Evolutionary conservation across 441 rosid genomes (phyloP).

Genomic region (Brassica hybrid): DNA sequence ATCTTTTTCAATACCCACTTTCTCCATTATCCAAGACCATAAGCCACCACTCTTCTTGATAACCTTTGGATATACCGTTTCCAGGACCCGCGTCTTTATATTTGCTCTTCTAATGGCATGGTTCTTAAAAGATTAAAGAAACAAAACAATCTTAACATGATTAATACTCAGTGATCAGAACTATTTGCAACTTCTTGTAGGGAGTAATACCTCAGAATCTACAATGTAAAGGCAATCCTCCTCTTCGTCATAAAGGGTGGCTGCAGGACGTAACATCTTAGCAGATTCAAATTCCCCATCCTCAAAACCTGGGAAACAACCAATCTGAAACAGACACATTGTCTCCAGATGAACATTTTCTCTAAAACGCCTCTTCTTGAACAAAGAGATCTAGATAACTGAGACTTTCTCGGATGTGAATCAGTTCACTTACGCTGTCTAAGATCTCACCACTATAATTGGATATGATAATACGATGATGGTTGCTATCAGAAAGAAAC

Average conservation of each 20-base stretch:
- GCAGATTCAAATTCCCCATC: constrained; percentile 95
- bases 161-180: constrained; percentile 13
- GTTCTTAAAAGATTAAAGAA: constrained; percentile 52
- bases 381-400: not conserved
- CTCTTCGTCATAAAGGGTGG: constrained; percentile 65
- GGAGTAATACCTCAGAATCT: constrained; percentile 82
- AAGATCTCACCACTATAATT: constrained; percentile 71
- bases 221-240: constrained; percentile 89
- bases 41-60: constrained; percentile 50
- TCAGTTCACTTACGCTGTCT: constrained; percentile 70
- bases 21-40: constrained; percentile 77
- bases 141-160: constrained; percentile 10
- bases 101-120: constrained; percentile 96
- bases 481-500: constrained; percentile 93
- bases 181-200: constrained; percentile 12
- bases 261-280: constrained; percentile 83
- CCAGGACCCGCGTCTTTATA: constrained; percentile 74
- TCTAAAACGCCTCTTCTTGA: not conserved
- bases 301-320: constrained; percentile 96
- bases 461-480: constrained; percentile 82
- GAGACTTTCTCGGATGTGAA: not conserved
- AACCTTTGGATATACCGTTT: constrained; percentile 79
- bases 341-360: constrained; percentile 15
- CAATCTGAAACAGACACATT: constrained; percentile 80
- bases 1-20: constrained; percentile 61